These are phyloP conservation scores for Chloris gayana DNA, from an alignment of 176 grass and related monocot species.

Conservation along the genomic window DNA sequence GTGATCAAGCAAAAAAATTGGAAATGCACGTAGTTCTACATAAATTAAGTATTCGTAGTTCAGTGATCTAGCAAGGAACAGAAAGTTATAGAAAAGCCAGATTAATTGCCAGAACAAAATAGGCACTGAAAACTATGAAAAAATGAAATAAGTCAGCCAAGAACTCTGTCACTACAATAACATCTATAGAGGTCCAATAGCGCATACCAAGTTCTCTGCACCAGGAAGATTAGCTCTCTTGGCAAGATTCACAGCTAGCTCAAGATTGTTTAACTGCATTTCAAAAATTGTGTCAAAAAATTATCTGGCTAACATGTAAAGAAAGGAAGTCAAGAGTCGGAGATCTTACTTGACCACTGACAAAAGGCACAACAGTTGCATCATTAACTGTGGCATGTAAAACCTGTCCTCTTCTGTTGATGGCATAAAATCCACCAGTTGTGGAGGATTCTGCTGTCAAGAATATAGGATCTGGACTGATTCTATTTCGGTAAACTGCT, in stretches of 20 bases:
- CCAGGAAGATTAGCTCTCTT: slow-evolving; percentile 99
- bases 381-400: slow-evolving; percentile 97
- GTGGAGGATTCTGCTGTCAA: slow-evolving; percentile 81
- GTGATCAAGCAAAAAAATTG: background rate
- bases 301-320: slow-evolving; percentile 9
- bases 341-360: slow-evolving; percentile 79
- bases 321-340: slow-evolving; percentile 9
- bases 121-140: background rate
- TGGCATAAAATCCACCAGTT: slow-evolving; percentile 95
- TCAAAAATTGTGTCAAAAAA: slow-evolving; percentile 10
- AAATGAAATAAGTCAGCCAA: background rate
- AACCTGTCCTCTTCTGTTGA: slow-evolving; percentile 96
- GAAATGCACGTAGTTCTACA: background rate
- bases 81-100: background rate
- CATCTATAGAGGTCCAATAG: background rate
- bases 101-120: background rate
- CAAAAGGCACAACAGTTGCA: slow-evolving; percentile 83
- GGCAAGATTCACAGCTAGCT: slow-evolving; percentile 98
- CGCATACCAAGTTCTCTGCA: slow-evolving; percentile 89
- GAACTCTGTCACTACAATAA: background rate
- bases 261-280: slow-evolving; percentile 95
- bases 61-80: background rate
- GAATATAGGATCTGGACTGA: slow-evolving; percentile 98
- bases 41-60: background rate
- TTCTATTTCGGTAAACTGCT: slow-evolving; percentile 98